Evolutionary conservation across 208 protist species (phyloP).

Genomic region (Leishmania arabica): DNA sequence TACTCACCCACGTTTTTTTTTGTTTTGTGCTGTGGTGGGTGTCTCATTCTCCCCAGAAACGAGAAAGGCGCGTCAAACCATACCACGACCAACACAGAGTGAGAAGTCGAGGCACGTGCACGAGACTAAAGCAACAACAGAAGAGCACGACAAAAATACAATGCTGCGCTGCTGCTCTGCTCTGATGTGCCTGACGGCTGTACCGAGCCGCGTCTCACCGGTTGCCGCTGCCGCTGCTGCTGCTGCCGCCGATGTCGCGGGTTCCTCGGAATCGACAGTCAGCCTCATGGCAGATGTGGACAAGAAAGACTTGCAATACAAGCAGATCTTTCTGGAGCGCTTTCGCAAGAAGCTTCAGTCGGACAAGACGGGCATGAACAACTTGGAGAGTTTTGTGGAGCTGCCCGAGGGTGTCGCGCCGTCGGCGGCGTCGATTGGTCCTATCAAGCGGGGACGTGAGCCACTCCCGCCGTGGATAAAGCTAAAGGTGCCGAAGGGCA

Average conservation of each 20-base stretch:
- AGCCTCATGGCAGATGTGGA: slow-evolving; percentile 36
- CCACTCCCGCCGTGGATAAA: slow-evolving; percentile 93
- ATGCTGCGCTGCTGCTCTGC: slow-evolving; percentile 34
- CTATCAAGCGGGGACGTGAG: slow-evolving; percentile 79
- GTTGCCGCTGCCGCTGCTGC: slow-evolving; percentile 17
- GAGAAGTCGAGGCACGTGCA: background rate
- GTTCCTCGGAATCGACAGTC: slow-evolving; percentile 1
- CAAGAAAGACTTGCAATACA: slow-evolving; percentile 56
- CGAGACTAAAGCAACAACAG: background rate
- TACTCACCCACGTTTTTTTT: background rate
- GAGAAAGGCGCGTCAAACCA: background rate
- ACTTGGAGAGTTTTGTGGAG: slow-evolving; percentile 81
- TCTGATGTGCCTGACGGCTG: slow-evolving; percentile 20
- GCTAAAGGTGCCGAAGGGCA: slow-evolving; percentile 88
- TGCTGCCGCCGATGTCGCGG: slow-evolving; percentile 10
- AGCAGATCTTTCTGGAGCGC: slow-evolving; percentile 76
- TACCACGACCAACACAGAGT: too few relatives aligned
- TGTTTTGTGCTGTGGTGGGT: too few relatives aligned
- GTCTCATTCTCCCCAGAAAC: background rate
- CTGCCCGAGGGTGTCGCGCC: slow-evolving; percentile 68
- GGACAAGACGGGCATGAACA: slow-evolving; percentile 72
- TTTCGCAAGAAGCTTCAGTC: slow-evolving; percentile 69
- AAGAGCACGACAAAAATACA: background rate
- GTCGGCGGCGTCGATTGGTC: slow-evolving; percentile 68
- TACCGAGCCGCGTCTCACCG: slow-evolving; percentile 15